Evolutionary conservation across 805 yeast species (phyloP).

Genomic region (Zygoascus ofunaensis): DNA sequence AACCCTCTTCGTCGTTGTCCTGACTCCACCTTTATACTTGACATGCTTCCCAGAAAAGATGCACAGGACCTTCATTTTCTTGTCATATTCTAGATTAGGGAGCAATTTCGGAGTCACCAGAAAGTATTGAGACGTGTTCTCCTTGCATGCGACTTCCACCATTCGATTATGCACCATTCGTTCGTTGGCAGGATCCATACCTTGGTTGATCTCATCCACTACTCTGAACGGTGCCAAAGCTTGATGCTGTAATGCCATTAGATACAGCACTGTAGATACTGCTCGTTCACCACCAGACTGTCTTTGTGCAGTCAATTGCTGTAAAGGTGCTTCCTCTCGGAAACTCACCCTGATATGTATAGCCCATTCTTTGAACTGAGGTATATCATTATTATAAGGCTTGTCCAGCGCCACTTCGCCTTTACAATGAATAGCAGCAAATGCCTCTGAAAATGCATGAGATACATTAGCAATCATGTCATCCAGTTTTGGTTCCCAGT

Average conservation of each 20-base stretch:
- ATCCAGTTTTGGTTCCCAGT: slow-evolving; percentile 59
- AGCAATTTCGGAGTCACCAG: slow-evolving; percentile 87
- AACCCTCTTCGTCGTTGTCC: not conserved
- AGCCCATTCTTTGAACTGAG: slow-evolving; percentile 60
- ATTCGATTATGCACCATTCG: slow-evolving; percentile 74
- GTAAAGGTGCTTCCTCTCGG: slow-evolving; percentile 63
- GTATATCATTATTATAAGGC: slow-evolving; percentile 29
- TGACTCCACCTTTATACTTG: not conserved
- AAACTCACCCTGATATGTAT: slow-evolving; percentile 78
- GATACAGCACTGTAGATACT: slow-evolving; percentile 82
- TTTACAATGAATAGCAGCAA: slow-evolving; percentile 69
- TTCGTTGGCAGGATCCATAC: slow-evolving; percentile 94
- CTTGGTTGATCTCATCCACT: slow-evolving; percentile 97
- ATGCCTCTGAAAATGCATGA: slow-evolving; percentile 52
- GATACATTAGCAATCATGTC: slow-evolving; percentile 49
- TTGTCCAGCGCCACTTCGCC: slow-evolving; percentile 64
- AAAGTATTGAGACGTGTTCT: slow-evolving; percentile 68
- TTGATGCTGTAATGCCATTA: slow-evolving; percentile 82
- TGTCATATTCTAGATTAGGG: slow-evolving; percentile 66
- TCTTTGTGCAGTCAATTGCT: slow-evolving; percentile 68
- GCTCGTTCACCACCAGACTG: slow-evolving; percentile 99
- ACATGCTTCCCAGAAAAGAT: slow-evolving; percentile 47
- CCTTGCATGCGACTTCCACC: slow-evolving; percentile 71
- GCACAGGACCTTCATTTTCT: slow-evolving; percentile 76
- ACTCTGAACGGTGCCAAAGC: slow-evolving; percentile 87